A percentile compares a stretch with the other conserved stretches of the same genome.
Conservation (phyloP, 441 rosid species). For the Francoa sonchifolia region DNA sequence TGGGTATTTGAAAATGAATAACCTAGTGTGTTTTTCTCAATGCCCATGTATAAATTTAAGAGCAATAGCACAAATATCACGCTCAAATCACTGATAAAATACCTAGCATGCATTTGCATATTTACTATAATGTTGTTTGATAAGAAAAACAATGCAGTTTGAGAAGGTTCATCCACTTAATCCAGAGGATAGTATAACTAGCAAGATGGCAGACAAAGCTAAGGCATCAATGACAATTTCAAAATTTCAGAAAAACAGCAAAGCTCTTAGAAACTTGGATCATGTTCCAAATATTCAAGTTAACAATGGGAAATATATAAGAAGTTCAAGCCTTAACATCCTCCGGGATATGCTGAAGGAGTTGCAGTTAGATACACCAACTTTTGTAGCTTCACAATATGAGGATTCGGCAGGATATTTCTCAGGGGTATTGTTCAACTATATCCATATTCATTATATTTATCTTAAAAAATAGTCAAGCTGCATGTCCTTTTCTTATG, state of each 20-base stretch:
- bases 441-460: too few species aligned
- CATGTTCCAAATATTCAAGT: conserved; percentile 8
- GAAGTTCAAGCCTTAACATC: conserved; percentile 25
- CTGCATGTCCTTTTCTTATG: too few species aligned
- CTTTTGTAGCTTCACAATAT: conserved; percentile 12
- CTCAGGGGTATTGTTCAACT: neutral
- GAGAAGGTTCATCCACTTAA: conserved; percentile 37
- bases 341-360: conserved; percentile 43
- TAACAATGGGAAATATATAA: conserved; percentile 9
- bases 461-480: too few species aligned
- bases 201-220: conserved; percentile 6
- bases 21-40: too few species aligned
- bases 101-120: conserved; percentile 2
- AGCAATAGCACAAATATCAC: too few species aligned
- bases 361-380: conserved; percentile 30
- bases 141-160: conserved; percentile 24
- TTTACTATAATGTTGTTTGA: conserved; percentile 7
- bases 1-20: too few species aligned
- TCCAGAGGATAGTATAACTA: conserved; percentile 18
- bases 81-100: neutral
- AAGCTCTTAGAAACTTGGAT: conserved; percentile 10
- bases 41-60: too few species aligned
- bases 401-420: neutral
- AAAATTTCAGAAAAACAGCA: conserved; percentile 13
- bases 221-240: conserved; percentile 10